Evolutionary conservation across 495 filamentous ascomycete genomes (phyloP).

Genomic region (Chaetomium fimeti): DNA sequence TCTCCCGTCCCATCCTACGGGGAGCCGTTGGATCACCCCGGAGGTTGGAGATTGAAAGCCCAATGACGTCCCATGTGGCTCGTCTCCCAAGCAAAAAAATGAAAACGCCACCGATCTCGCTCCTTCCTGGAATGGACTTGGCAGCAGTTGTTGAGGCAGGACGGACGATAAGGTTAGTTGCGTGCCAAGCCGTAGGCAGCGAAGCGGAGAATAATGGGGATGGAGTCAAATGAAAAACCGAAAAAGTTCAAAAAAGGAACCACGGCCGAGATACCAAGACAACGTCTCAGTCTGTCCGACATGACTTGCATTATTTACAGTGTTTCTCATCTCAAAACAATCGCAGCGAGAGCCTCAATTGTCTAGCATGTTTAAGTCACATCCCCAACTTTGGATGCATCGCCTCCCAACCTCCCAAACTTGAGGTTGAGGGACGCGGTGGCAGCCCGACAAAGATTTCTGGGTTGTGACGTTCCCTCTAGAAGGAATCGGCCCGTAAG

Average conservation of each 20-base stretch:
- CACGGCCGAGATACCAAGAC: background rate
- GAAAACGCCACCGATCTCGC: constrained; percentile 2
- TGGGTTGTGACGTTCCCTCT: constrained; percentile 5
- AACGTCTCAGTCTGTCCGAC: background rate
- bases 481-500: background rate
- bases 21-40: constrained; percentile 7
- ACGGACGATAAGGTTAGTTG: background rate
- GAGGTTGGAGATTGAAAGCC: background rate
- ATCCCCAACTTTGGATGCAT: no score
- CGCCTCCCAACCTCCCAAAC: no score
- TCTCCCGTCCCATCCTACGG: background rate
- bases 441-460: no score
- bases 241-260: background rate
- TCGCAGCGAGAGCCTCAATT: background rate
- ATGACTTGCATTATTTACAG: background rate
- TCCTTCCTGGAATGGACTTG: constrained; percentile 8
- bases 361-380: background rate
- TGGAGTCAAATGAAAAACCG: background rate
- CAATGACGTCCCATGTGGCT: background rate
- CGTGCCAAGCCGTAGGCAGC: background rate
- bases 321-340: background rate
- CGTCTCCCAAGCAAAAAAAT: background rate
- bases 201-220: background rate
- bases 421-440: no score
- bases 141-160: background rate